Evolutionary conservation across 495 filamentous ascomycete genomes (phyloP).

Genomic region (Cercophora samala): DNA sequence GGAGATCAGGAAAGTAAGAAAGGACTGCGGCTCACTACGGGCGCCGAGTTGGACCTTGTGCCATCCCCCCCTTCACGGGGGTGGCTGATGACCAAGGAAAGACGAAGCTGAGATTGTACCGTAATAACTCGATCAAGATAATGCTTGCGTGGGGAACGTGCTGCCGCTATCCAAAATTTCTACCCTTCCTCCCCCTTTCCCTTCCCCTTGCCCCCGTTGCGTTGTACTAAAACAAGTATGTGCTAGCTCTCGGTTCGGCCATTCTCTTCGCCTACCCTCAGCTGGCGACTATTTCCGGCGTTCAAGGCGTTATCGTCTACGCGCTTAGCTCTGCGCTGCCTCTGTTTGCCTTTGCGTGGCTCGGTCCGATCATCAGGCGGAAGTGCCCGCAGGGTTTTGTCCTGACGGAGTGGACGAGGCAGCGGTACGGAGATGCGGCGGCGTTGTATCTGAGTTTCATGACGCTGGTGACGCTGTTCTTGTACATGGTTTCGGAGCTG

Average conservation of each 20-base stretch:
- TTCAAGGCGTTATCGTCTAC: conserved; percentile 71
- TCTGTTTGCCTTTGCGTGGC: conserved; percentile 61
- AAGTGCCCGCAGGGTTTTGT: conserved; percentile 77
- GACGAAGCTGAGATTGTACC: conserved; percentile 85
- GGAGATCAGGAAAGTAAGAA: background rate
- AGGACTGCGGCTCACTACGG: conserved; percentile 76
- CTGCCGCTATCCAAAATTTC: conserved; percentile 62
- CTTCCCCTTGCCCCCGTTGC: conserved; percentile 25
- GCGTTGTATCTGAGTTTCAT: conserved; percentile 66
- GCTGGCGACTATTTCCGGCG: conserved; percentile 71
- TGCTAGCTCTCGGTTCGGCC: conserved; percentile 69
- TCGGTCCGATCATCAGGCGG: conserved; percentile 68
- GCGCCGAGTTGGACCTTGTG: conserved; percentile 59
- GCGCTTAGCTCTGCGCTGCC: conserved; percentile 64
- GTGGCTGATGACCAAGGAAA: conserved; percentile 36
- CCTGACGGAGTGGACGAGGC: conserved; percentile 73
- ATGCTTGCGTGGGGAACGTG: conserved; percentile 92
- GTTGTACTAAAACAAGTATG: conserved; percentile 23
- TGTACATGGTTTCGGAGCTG: conserved; percentile 79
- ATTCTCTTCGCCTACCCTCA: conserved; percentile 76
- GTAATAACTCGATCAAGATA: conserved; percentile 93
- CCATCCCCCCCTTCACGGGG: conserved; percentile 49
- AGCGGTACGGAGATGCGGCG: conserved; percentile 63
- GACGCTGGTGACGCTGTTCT: conserved; percentile 71
- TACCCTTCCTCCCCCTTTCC: conserved; percentile 25